A percentile compares a stretch with the other conserved stretches of the same genome.
phyloP scores from a whole-genome alignment of 169 alveolate genomes.

The Plasmodium gaboni region DNA sequence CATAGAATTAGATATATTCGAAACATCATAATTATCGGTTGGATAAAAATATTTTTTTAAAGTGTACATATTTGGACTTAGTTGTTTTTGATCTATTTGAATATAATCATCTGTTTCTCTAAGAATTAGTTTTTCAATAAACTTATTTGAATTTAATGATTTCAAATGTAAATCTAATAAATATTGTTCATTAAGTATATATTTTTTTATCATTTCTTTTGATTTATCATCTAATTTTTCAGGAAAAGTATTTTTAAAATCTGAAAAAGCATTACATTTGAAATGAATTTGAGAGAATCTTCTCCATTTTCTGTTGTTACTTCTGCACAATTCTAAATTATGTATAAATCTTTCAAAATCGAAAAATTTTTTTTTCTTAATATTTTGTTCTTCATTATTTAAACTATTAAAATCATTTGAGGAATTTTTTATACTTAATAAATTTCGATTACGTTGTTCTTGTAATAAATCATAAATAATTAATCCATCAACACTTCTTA shows the following conservation, averaged over 20 bases:
- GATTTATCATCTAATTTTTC: slow-evolving; percentile 54
- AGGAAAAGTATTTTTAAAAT: slow-evolving; percentile 66
- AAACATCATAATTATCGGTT: slow-evolving; percentile 8
- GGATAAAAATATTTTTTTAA: slow-evolving; percentile 24
- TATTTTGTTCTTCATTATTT: slow-evolving; percentile 1
- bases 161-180: slow-evolving; percentile 77
- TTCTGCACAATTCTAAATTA: slow-evolving; percentile 70
- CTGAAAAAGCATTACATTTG: slow-evolving; percentile 60
- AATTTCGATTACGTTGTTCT: slow-evolving; percentile 24
- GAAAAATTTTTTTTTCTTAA: slow-evolving; percentile 37
- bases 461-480: slow-evolving; percentile 57
- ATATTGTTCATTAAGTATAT: slow-evolving; percentile 73
- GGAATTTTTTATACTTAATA: slow-evolving; percentile 24
- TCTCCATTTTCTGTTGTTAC: slow-evolving; percentile 67
- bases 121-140: slow-evolving; percentile 49
- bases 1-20: background rate
- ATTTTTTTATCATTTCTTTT: slow-evolving; percentile 73
- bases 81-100: slow-evolving; percentile 33
- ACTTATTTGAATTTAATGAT: slow-evolving; percentile 55
- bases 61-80: slow-evolving; percentile 39
- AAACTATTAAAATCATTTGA: slow-evolving; percentile 2
- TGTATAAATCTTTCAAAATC: slow-evolving; percentile 60
- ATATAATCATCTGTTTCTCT: slow-evolving; percentile 60
- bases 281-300: slow-evolving; percentile 36
- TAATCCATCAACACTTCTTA: slow-evolving; percentile 72